phyloP scores from a whole-genome alignment of 371 early-diverging fungal species.

The Syncephalastrum monosporum region DNA sequence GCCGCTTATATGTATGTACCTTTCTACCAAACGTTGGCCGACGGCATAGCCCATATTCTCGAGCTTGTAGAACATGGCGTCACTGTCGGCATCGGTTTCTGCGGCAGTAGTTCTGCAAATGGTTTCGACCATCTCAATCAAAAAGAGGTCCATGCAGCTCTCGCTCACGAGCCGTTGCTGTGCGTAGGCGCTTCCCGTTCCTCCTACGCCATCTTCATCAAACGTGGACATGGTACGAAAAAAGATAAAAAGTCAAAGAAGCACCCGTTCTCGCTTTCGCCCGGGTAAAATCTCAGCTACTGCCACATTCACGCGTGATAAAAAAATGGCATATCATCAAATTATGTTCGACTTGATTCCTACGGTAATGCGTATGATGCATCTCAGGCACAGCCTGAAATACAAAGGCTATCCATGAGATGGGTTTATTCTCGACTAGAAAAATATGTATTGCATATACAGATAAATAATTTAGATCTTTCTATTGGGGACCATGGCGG shows the following conservation, averaged over 20 bases:
- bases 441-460: slow-evolving; percentile 3
- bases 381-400: too few relatives aligned
- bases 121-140: slow-evolving; percentile 78
- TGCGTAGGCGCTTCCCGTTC: slow-evolving; percentile 4
- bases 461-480: slow-evolving; percentile 18
- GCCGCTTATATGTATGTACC: slow-evolving; percentile 38
- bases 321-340: too few relatives aligned
- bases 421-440: not conserved
- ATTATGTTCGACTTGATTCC: too few relatives aligned
- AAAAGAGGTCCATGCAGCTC: slow-evolving; percentile 69
- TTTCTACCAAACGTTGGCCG: slow-evolving; percentile 85
- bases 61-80: slow-evolving; percentile 82
- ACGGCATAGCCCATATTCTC: slow-evolving; percentile 89
- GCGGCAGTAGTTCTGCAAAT: slow-evolving; percentile 59
- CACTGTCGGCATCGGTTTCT: slow-evolving; percentile 71
- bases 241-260: too few relatives aligned
- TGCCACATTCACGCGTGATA: too few relatives aligned
- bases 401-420: too few relatives aligned
- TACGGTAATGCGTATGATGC: too few relatives aligned
- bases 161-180: slow-evolving; percentile 56
- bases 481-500: slow-evolving; percentile 27
- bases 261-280: too few relatives aligned
- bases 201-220: too few relatives aligned
- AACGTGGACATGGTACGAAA: too few relatives aligned
- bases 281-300: too few relatives aligned